Evolutionary conservation across 257 asterid genomes (phyloP), one percentile per base, ranked within the genome.

Genomic region (Euphrasia confusa): DNA sequence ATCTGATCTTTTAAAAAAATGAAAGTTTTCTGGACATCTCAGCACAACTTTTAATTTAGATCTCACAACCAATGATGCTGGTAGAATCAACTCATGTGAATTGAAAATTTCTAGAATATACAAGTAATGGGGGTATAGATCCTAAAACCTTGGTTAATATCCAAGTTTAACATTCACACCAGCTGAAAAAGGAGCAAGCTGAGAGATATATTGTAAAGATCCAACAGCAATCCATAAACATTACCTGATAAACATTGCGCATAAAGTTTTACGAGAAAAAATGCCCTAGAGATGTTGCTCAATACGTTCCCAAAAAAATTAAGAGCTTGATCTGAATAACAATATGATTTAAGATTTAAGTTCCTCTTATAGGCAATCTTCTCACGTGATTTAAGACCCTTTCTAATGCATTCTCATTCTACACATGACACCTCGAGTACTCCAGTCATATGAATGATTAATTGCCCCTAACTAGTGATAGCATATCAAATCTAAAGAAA

Each of bases 21-120:
- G 83, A 14, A 44, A 93, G 82, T 75, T 90, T 93, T 58, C 99
- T 81, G 57, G 95, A 83, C 99, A 93, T 93, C 89, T 93, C 99
- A 44, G 92, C 96, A 76, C 99, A 93, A 81, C 97, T 82, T 83
- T 93, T 93, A 54, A 89, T 96, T 97, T 93, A 47, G 60, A 68
- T 45, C 17, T 49, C 3, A 15, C 55, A 49, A 49, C 9, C 55
- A 52, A 18, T 1, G 15, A 44, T 44, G 50, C 15, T 44, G 17
- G 50, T 45, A 11, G 50, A 12, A 45, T 45, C 50, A 45, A 2
- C 50, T 10, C 15, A 45, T 45, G 15, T n/a, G 50, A 12, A 15
- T 15, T 37, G 55, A n/a, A 49, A 37, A n/a, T n/a, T 37, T 49
- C 17, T 8, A 17, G 15, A 49, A n/a, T 49, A 49, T 12, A 3